Base-by-base conservation (phyloP, 202 grass and related monocot genomes). In the Hordeum pubiflorum region DNA sequence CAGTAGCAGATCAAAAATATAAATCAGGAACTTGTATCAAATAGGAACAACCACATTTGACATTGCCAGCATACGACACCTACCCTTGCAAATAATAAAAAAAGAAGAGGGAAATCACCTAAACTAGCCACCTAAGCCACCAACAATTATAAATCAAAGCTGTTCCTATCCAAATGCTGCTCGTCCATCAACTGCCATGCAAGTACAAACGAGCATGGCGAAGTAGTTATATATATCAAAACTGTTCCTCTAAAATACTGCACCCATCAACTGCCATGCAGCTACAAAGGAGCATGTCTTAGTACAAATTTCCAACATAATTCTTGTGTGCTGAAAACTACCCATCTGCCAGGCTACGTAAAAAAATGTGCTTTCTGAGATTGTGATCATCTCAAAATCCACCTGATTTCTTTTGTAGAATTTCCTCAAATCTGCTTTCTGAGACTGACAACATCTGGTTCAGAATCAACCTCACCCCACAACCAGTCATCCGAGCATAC, bases 391-490 rank as follows among this genome's bases (percentile, higher is more conserved):
- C n/a, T 82, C 72, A 82, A 77, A 85, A 63, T 67, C 44, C 4
- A 7, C 48, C 55, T 73, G 57, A 86, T 56, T 89, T 92, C 61
- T 88, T 95, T 23, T 84, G 63, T 37, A 98, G 75, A 40, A 93
- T 75, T 62, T 77, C 69, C 17, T 93, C 84, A 84, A 98, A 98
- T 68, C 84, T 87, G 78, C 34, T 77, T 52, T 93, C 83, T 7
- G 92, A 84, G 21, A 91, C 43, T 54, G 95, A 93, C 57, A 95
- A 34, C 60, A 95, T 78, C 88, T 87, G 87, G 82, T 93, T 93
- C 63, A 98, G 43, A 68, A 92, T 84, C 68, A 98, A 48, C 68
- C 85, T 89, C 46, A 98, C 76, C 33, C 96, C 92, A 40, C 82
- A 91, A 39, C 75, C 54, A 38, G 18, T 81, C 87, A 91, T 88